A percentile compares a stretch with the other conserved stretches of the same genome.
These are phyloP conservation scores for Saccharomycopsis oosterbeekiorum DNA, from an alignment of 805 yeast genomes.

Conservation along the genomic window DNA sequence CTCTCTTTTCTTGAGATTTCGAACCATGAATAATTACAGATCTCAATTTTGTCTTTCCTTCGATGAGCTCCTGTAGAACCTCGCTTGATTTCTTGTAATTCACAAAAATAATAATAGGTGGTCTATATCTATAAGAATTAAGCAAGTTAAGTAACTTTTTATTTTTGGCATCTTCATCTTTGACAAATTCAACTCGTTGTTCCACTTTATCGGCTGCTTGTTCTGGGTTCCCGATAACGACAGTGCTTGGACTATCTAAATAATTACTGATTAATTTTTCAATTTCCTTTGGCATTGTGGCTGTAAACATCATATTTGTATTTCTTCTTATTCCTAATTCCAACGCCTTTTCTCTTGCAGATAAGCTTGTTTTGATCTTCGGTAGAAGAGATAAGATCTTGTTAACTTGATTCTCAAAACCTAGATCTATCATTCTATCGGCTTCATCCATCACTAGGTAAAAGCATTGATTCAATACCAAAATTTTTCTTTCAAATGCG, in stretches of 20 bases:
- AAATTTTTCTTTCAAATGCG: conserved; percentile 56
- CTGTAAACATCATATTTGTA: conserved; percentile 86
- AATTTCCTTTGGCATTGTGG: conserved; percentile 75
- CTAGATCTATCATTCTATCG: conserved; percentile 91
- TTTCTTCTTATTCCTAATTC: conserved; percentile 24
- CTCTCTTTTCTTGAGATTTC: conserved; percentile 77
- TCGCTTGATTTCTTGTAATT: conserved; percentile 73
- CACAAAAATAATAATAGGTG: conserved; percentile 73
- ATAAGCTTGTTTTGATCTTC: conserved; percentile 14
- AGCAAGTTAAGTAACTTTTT: conserved; percentile 34
- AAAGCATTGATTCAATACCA: conserved; percentile 50
- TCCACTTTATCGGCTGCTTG: conserved; percentile 57
- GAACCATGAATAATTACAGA: conserved; percentile 77
- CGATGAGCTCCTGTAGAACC: conserved; percentile 41
- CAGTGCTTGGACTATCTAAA: conserved; percentile 49
- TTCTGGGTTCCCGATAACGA: conserved; percentile 59
- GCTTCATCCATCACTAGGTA: conserved; percentile 86
- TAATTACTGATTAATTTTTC: conserved; percentile 58
- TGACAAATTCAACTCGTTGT: conserved; percentile 53
- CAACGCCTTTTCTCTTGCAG: conserved; percentile 11
- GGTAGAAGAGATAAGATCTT: conserved; percentile 52
- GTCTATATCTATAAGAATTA: conserved; percentile 25
- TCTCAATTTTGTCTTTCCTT: conserved; percentile 32
- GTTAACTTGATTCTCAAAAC: conserved; percentile 75
- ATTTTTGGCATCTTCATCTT: conserved; percentile 37